phyloP scores from a whole-genome alignment of 1,284 basidiomycete species.

The Boletus sp. region DNA sequence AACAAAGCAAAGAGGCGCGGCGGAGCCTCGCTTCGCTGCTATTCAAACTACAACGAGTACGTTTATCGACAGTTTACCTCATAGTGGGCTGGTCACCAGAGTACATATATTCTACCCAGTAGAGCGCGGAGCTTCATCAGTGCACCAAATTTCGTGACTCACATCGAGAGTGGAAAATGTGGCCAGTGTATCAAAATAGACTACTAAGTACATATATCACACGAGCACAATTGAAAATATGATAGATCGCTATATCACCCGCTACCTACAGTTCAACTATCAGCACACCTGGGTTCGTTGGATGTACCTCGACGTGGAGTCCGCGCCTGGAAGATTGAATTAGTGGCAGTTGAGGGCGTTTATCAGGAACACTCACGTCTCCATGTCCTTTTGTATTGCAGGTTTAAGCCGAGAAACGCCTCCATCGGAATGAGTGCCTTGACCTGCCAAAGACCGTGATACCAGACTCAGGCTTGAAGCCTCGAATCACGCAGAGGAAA shows the following conservation, averaged over 20 bases:
- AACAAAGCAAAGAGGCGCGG: too few relatives aligned
- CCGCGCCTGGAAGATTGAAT: slow-evolving; percentile 13
- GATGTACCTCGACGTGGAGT: slow-evolving; percentile 56
- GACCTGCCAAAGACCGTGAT: slow-evolving; percentile 40
- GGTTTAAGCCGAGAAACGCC: slow-evolving; percentile 90
- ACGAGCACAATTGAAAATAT: not conserved
- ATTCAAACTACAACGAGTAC: slow-evolving; percentile 6
- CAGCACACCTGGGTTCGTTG: slow-evolving; percentile 81
- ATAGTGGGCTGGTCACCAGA: too few relatives aligned
- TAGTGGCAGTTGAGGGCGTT: not conserved
- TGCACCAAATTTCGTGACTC: not conserved
- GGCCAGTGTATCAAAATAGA: not conserved
- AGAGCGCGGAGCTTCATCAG: not conserved
- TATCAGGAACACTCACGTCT: slow-evolving; percentile 47
- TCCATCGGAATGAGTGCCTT: slow-evolving; percentile 82
- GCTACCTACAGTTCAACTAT: slow-evolving; percentile 61
- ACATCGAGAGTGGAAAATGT: not conserved
- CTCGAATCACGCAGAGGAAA: not conserved
- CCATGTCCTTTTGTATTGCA: slow-evolving; percentile 85
- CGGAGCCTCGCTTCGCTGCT: not conserved
- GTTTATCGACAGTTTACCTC: not conserved
- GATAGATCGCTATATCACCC: slow-evolving; percentile 2
- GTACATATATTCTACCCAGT: not conserved
- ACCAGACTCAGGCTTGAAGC: not conserved
- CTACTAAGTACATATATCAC: not conserved